phyloP scores from a whole-genome alignment of 345 rosid genomes.

The Turnera subulata region DNA sequence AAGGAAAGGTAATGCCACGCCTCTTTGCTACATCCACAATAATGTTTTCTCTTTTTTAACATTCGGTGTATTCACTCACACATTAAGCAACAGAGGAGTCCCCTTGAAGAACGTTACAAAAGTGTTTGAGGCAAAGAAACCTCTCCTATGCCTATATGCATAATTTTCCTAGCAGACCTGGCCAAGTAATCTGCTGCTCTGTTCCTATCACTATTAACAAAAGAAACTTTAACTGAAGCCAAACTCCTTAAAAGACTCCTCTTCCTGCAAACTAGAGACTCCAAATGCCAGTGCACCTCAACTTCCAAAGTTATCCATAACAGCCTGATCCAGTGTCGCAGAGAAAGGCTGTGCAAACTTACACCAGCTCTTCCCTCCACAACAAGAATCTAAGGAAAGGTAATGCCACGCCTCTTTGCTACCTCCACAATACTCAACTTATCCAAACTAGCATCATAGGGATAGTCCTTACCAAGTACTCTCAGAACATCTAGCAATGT shows the following conservation, averaged over 20 bases:
- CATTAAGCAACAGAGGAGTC: no score
- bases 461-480: constrained; percentile 10
- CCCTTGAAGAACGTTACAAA: no score
- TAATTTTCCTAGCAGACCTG: no score
- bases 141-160: no score
- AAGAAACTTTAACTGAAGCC: no score
- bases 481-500: constrained; percentile 26
- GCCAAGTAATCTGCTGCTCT: no score
- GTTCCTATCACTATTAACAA: no score
- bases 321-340: no score
- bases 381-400: constrained; percentile 18
- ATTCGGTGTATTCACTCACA: no score
- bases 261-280: neutral
- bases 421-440: constrained; percentile 8
- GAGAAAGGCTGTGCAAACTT: neutral
- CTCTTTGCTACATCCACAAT: constrained; percentile 10
- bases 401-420: constrained; percentile 17
- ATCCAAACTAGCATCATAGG: constrained; percentile 4
- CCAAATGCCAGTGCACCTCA: neutral
- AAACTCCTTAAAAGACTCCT: neutral
- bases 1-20: constrained; percentile 23
- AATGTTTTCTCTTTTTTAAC: no score
- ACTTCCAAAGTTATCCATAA: no score
- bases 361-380: neutral
- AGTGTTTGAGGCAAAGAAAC: no score